Conservation (phyloP, 1,139 yeast species). For the Candida albicans region DNA sequence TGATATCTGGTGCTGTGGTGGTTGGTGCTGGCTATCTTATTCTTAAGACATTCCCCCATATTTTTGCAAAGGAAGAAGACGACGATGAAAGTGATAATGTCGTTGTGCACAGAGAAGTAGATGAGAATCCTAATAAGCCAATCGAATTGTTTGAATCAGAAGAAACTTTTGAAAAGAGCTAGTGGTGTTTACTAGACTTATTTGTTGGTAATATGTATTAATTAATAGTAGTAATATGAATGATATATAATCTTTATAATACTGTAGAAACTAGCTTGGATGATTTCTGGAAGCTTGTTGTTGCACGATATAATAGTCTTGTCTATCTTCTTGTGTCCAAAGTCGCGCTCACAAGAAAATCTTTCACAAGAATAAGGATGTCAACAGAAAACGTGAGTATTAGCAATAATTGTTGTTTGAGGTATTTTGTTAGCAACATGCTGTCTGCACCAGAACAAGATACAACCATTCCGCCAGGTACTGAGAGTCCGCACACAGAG, state of each 20-base stretch:
- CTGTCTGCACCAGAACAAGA: not conserved
- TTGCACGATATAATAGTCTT: no score
- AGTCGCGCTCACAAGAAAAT: no score
- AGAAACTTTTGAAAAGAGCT: conserved; percentile 6
- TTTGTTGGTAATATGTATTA: not conserved
- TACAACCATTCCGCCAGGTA: not conserved
- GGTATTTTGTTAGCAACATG: not conserved
- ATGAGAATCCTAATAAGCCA: conserved; percentile 26
- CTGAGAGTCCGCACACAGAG: not conserved
- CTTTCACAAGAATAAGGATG: no score
- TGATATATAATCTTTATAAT: not conserved
- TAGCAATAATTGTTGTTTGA: no score
- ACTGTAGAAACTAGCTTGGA: no score
- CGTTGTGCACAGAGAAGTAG: conserved; percentile 12
- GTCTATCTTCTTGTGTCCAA: no score
- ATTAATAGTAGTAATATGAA: no score
- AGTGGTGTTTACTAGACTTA: not conserved
- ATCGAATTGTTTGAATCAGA: conserved; percentile 20
- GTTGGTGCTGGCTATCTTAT: conserved; percentile 47
- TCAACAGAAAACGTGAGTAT: no score
- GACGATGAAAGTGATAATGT: conserved; percentile 17
- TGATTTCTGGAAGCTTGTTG: no score
- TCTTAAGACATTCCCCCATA: conserved; percentile 54
- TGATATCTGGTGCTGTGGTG: conserved; percentile 40
- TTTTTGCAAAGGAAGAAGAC: conserved; percentile 7